Percentiles rank a stretch among this genome's conserved stretches.
Conservation (phyloP, 148 eudicot species). For the Tetragonia tetragonoides region DNA sequence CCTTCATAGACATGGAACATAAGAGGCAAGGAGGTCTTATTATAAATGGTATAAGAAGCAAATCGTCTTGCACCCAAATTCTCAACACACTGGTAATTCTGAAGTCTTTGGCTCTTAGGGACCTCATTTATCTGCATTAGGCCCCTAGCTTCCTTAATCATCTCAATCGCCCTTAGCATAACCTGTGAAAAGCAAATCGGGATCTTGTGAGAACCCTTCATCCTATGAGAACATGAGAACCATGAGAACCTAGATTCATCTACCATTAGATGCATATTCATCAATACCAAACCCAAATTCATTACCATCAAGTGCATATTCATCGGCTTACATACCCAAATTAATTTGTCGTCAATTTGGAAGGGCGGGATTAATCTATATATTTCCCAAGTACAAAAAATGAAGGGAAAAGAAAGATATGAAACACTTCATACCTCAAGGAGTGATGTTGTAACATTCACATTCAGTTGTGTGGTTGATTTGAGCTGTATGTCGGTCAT, state of each 20-base stretch:
- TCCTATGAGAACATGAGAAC: no score
- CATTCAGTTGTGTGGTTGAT: conserved; percentile 63
- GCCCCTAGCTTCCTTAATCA: conserved; percentile 66
- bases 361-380: no score
- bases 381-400: neutral
- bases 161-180: conserved; percentile 60
- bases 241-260: no score
- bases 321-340: no score
- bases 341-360: no score
- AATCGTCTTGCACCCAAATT: conserved; percentile 50
- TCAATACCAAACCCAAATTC: no score
- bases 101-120: conserved; percentile 43
- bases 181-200: conserved; percentile 40
- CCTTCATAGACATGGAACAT: conserved; percentile 57
- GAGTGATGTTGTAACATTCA: conserved; percentile 75
- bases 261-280: no score
- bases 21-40: conserved; percentile 81
- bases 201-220: no score
- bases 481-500: conserved; percentile 51
- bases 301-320: no score
- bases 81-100: conserved; percentile 43
- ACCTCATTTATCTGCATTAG: conserved; percentile 35
- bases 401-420: no score
- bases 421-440: conserved; percentile 51
- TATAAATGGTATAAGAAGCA: conserved; percentile 82